A percentile compares a stretch with the other conserved stretches of the same genome.
These are phyloP conservation scores for Lepraria neglecta DNA, from an alignment of 495 filamentous ascomycete genomes.

Conservation along the genomic window DNA sequence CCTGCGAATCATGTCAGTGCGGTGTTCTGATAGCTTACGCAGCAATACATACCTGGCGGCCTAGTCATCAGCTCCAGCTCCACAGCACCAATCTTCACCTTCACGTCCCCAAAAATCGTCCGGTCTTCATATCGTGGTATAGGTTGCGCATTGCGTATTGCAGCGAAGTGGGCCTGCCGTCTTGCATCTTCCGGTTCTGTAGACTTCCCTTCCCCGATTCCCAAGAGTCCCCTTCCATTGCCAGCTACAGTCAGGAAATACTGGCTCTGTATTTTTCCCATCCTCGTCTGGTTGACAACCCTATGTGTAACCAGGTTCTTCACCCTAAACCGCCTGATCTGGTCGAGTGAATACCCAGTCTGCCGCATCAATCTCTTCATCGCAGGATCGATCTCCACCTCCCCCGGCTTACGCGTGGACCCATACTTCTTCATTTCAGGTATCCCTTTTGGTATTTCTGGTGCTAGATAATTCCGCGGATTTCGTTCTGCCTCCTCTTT, in stretches of 20 bases:
- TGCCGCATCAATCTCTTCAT: slow-evolving; percentile 56
- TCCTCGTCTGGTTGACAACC: slow-evolving; percentile 89
- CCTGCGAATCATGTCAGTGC: slow-evolving; percentile 43
- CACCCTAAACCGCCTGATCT: slow-evolving; percentile 49
- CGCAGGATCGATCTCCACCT: slow-evolving; percentile 45
- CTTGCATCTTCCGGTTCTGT: slow-evolving; percentile 59
- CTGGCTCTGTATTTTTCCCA: slow-evolving; percentile 75
- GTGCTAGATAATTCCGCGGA: slow-evolving; percentile 41
- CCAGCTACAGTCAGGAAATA: slow-evolving; percentile 74
- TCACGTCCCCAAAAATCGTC: slow-evolving; percentile 82
- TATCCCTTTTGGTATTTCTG: slow-evolving; percentile 42
- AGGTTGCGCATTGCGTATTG: slow-evolving; percentile 81
- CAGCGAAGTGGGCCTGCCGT: slow-evolving; percentile 62
- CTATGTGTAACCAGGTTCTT: slow-evolving; percentile 64
- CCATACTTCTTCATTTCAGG: slow-evolving; percentile 7
- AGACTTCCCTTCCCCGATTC: slow-evolving; percentile 83
- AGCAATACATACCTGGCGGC: slow-evolving; percentile 67
- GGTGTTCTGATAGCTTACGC: neutral
- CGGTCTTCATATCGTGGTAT: slow-evolving; percentile 82
- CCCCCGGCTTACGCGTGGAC: slow-evolving; percentile 8
- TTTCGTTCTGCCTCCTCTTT: slow-evolving; percentile 48
- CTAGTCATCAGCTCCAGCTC: slow-evolving; percentile 71
- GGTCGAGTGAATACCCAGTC: slow-evolving; percentile 56
- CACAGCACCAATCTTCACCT: slow-evolving; percentile 77
- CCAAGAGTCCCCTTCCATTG: slow-evolving; percentile 75